Evolutionary conservation across 202 grass and related monocot genomes (phyloP).

Genomic region (Musa balbisiana): DNA sequence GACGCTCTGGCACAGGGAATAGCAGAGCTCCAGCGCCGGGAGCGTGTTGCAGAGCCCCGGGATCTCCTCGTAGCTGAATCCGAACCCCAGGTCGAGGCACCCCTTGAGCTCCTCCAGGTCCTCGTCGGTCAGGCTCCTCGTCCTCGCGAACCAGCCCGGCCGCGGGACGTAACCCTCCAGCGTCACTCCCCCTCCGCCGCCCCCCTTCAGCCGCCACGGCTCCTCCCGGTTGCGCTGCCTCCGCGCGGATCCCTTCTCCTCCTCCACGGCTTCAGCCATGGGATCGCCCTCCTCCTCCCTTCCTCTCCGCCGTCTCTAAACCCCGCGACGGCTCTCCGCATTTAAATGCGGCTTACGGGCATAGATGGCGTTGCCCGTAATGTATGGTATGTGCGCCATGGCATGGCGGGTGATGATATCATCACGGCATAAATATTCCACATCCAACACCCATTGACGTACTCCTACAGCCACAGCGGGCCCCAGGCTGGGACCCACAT

Average conservation of each 20-base stretch:
- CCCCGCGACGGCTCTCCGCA: not conserved
- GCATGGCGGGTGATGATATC: too few relatives aligned
- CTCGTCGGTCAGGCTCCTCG: slow-evolving; percentile 56
- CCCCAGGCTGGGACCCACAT: too few relatives aligned
- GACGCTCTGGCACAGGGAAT: slow-evolving; percentile 53
- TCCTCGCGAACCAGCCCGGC: slow-evolving; percentile 13
- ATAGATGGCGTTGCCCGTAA: too few relatives aligned
- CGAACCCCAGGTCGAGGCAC: slow-evolving; percentile 65
- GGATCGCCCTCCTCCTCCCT: not conserved
- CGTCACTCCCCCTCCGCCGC: slow-evolving; percentile 27
- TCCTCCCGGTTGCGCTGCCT: not conserved
- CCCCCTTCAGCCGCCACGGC: not conserved
- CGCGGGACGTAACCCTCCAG: slow-evolving; percentile 33
- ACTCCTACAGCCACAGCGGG: too few relatives aligned
- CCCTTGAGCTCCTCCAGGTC: slow-evolving; percentile 69
- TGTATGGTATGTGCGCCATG: too few relatives aligned
- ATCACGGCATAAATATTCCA: too few relatives aligned
- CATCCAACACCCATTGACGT: too few relatives aligned
- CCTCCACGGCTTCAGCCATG: not conserved
- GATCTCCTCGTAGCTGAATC: slow-evolving; percentile 62
- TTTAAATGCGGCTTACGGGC: not conserved
- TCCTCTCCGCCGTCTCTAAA: not conserved
- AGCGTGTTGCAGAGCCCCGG: slow-evolving; percentile 60
- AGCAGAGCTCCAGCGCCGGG: slow-evolving; percentile 62
- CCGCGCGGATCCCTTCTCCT: slow-evolving; percentile 7